Conservation (phyloP, 805 yeast genomes). For the Hanseniaspora lachancei region DNA sequence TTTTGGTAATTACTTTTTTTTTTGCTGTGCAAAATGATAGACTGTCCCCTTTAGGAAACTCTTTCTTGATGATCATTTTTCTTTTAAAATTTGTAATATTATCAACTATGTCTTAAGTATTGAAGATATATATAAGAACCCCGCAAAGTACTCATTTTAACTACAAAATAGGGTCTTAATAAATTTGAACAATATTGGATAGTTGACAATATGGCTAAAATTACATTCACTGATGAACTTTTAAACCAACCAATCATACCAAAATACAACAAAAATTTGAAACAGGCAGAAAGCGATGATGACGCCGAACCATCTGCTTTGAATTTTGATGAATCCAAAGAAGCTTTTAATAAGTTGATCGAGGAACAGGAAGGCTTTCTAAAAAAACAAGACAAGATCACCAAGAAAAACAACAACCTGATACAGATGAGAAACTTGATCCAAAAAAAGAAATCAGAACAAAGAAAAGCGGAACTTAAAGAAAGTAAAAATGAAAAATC, state of each 20-base stretch:
- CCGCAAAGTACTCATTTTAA: too few species aligned
- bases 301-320: conserved; percentile 43
- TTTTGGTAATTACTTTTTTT: too few species aligned
- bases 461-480: conserved; percentile 20
- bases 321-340: conserved; percentile 21
- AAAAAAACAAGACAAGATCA: conserved; percentile 21
- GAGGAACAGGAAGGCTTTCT: conserved; percentile 19
- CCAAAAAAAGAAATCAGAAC: conserved; percentile 11
- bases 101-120: too few species aligned
- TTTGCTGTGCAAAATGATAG: background rate
- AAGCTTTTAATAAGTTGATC: conserved; percentile 3
- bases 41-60: too few species aligned
- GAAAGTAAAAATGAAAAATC: conserved; percentile 25
- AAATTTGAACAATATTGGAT: background rate
- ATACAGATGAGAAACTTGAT: conserved; percentile 22
- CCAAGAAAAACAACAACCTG: conserved; percentile 19
- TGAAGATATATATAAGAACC: too few species aligned
- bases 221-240: conserved; percentile 21
- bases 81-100: too few species aligned
- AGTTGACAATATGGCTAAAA: conserved; percentile 11
- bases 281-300: conserved; percentile 15
- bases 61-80: too few species aligned
- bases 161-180: too few species aligned
- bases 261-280: conserved; percentile 12
- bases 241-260: conserved; percentile 9